Percentiles rank a stretch among this genome's conserved stretches.
Evolutionary conservation across 257 asterid species (phyloP).

Genomic region (Prunella vulgaris): DNA sequence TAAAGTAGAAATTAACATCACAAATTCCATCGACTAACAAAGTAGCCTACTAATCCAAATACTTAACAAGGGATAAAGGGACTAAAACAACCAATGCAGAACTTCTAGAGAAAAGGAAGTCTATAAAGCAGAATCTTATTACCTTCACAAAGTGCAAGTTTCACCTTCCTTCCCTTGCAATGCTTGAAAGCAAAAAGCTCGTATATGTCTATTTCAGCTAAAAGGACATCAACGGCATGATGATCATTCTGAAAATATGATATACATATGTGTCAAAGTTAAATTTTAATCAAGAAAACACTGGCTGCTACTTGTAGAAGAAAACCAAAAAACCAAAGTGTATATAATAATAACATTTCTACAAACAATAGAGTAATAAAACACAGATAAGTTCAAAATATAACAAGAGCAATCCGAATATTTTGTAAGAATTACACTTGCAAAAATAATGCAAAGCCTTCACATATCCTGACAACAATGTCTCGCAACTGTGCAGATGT

Average conservation of each 20-base stretch:
- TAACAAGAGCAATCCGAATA: too few relatives aligned
- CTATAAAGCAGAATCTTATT: slow-evolving; percentile 16
- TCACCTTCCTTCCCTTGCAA: slow-evolving; percentile 91
- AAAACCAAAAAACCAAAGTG: too few relatives aligned
- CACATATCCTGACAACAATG: too few relatives aligned
- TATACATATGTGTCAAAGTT: slow-evolving; percentile 20
- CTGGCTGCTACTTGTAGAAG: slow-evolving; percentile 2
- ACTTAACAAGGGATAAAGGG: not conserved
- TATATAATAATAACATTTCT: too few relatives aligned
- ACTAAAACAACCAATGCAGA: slow-evolving; percentile 5
- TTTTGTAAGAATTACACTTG: too few relatives aligned
- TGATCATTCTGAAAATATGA: slow-evolving; percentile 69
- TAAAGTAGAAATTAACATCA: not conserved
- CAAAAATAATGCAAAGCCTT: too few relatives aligned
- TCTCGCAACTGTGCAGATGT: too few relatives aligned
- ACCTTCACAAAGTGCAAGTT: slow-evolving; percentile 99
- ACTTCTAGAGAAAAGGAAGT: not conserved
- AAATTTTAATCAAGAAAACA: slow-evolving; percentile 10
- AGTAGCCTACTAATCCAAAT: not conserved
- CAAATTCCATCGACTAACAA: slow-evolving; percentile 5
- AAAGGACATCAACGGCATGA: slow-evolving; percentile 86
- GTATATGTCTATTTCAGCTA: slow-evolving; percentile 97
- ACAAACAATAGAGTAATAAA: too few relatives aligned
- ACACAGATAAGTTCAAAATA: too few relatives aligned
- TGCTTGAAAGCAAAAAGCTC: slow-evolving; percentile 95